Evolutionary conservation across 2,329 filamentous ascomycete genomes (phyloP).

Genomic region (Aschersonia sp.): DNA sequence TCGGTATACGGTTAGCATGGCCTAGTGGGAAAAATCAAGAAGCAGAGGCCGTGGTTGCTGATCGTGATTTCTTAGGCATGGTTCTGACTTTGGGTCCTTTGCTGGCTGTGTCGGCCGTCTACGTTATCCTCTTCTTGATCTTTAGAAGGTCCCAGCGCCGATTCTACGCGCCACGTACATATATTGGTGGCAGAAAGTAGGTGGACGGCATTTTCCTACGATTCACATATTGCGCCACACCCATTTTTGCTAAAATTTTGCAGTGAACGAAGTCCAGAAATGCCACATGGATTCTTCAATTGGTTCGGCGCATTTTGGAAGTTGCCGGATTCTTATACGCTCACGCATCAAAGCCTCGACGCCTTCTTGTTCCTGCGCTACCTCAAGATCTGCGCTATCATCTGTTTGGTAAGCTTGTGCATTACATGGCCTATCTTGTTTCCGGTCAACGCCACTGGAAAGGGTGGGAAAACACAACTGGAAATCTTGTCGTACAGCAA

Average conservation of each 20-base stretch:
- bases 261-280: conserved; percentile 40
- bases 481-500: conserved; percentile 25
- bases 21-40: not conserved
- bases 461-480: conserved; percentile 49
- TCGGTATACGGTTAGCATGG: conserved; percentile 19
- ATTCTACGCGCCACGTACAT: conserved; percentile 41
- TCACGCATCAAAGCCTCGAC: conserved; percentile 81
- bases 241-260: not conserved
- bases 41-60: not conserved
- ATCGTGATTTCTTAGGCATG: conserved; percentile 16
- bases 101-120: conserved; percentile 30
- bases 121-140: conserved; percentile 35
- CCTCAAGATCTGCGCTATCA: conserved; percentile 59
- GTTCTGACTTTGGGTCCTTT: conserved; percentile 40
- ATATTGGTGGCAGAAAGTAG: conserved; percentile 35
- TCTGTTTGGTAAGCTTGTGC: conserved; percentile 65
- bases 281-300: conserved; percentile 42
- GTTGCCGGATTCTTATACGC: conserved; percentile 58
- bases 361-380: conserved; percentile 81
- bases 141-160: conserved; percentile 32
- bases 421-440: conserved; percentile 80
- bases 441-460: conserved; percentile 74
- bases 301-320: conserved; percentile 51
- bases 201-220: conserved; percentile 8
- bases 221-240: not conserved